Base-by-base conservation (phyloP, 164 flowering plant genomes). In the Chimonanthus salicifolius region DNA sequence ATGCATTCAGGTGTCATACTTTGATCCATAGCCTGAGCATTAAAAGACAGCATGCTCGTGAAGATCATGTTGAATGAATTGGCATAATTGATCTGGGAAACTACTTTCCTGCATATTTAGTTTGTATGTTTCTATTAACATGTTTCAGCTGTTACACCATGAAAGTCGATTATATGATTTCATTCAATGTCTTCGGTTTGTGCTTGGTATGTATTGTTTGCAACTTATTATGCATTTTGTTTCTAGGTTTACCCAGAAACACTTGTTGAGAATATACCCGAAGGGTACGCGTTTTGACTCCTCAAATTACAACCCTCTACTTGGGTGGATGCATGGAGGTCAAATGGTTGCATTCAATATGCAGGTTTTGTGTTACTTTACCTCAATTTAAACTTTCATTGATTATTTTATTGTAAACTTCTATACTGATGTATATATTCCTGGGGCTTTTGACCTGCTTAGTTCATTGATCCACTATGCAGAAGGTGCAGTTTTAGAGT, bases 311-410 rank as follows among this genome's bases (percentile, higher is more conserved):
- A 64, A 72, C 33, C 74, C 74, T 47, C 47, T 72, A 15, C 64
- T 72, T 72, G 74, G 74, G 49, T 72, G 74, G 74, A 72, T 13
- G 20, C 67, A 72, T 49, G 74, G 74, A 64, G 74, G 60, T 72
- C 74, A 72, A 60, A 64, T 72, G 58, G 74, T 72, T 64, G 74
- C 74, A 62, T 49, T 72, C 33, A 72, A 72, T 72, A 72, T 72
- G 74, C 74, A 72, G 74, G 74, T 49, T 68, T 16, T 68, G 5
- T n/a, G 45, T 66, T 66, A 9, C 15, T 33, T 11, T 11, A 46
- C 33, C 66, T 10, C 33, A 6, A 63, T 21, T 8, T 8, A 44
- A 63, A 8, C 66, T 63, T 63, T 18, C 7, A 10, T 54, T 54
- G 60, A 54, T 54, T 3, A 54, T 13, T 54, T 10, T 54, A 5